phyloP scores from a whole-genome alignment of 768 basidiomycete species.

The Trametes gibbosa region DNA sequence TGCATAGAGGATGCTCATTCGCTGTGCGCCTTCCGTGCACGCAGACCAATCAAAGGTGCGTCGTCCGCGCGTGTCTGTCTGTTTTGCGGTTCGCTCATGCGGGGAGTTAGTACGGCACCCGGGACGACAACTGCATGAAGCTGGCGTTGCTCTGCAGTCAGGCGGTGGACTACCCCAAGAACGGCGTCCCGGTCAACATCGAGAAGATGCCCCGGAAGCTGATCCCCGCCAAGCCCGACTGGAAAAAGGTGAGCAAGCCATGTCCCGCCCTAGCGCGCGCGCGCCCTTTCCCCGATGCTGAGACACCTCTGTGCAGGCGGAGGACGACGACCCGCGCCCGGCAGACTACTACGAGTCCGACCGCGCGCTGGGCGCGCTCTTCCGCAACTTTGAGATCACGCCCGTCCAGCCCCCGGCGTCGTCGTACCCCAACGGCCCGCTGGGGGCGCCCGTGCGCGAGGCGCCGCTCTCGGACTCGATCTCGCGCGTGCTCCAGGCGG shows the following conservation, averaged over 20 bases:
- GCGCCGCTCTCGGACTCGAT: slow-evolving; percentile 24
- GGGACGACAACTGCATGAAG: slow-evolving; percentile 51
- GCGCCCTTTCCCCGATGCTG: no score
- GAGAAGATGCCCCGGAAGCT: slow-evolving; percentile 45
- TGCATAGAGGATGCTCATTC: neutral
- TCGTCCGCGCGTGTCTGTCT: neutral
- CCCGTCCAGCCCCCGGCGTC: slow-evolving; percentile 25
- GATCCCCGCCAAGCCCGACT: slow-evolving; percentile 75
- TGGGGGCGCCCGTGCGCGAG: neutral
- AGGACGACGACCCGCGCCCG: slow-evolving; percentile 39
- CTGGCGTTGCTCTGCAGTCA: slow-evolving; percentile 59
- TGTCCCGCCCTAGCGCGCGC: no score
- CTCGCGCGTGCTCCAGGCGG: slow-evolving; percentile 16
- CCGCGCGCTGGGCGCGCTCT: slow-evolving; percentile 69
- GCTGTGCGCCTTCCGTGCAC: neutral
- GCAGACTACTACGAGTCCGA: slow-evolving; percentile 69
- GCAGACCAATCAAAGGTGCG: slow-evolving; percentile 69
- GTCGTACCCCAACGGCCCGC: slow-evolving; percentile 5
- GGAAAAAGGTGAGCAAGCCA: slow-evolving; percentile 51
- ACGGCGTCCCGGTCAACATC: slow-evolving; percentile 61
- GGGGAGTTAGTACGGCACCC: slow-evolving; percentile 51
- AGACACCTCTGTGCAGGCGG: slow-evolving; percentile 3
- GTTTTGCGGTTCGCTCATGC: neutral
- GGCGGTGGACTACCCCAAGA: slow-evolving; percentile 82
- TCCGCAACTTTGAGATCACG: slow-evolving; percentile 47